Evolutionary conservation across 345 rosid genomes (phyloP), one percentile per base, ranked within the genome.

Genomic region (Linum tenue): DNA sequence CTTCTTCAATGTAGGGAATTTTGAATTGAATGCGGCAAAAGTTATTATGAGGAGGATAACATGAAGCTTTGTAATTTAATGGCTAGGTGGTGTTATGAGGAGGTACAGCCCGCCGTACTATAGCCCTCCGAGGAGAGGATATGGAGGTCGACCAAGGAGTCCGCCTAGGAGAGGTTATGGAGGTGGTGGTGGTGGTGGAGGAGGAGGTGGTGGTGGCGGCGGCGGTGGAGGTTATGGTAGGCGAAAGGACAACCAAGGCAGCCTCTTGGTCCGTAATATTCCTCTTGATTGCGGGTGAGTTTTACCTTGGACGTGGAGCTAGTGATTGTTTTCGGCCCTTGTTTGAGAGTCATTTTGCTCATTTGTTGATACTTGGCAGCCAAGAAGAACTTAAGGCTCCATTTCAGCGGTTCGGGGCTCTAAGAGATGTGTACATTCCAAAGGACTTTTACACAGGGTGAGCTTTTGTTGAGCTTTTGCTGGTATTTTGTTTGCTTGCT

Each of bases 121-220:
- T 72, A 85, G 97, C 65, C 91, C 98, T 76, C 97, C 98, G 3
- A 86, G 98, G 76, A 89, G 96, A 76, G 92, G 89, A 55, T 87
- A 91, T 39, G 94, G 91, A 35, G 87, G 94, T 38, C 67, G 94
- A 35, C 86, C 70, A 11, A 79, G 96, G 74, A 90, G 92, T 71
- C 89, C 92, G 5, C 87, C 90, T 0, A 76, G 81, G 63, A 82
- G 91, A 75, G 84, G 86, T 15, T 77, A 78, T 67, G 84, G 79
- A 10, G 78, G 76, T 0, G 76, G 81, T n/a, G n/a, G n/a, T n/a
- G n/a, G n/a, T 31, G 31, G 31, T 22, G 31, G 31, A 22, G 31
- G 31, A 22, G 31, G 31, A 22, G 31, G 31, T 0, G 31, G 31
- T 8, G 80, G 80, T 0, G 79, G 80, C 1, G 79, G 84, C 2